These are phyloP conservation scores for Phytophthora crassamura DNA, from an alignment of 352 stramenopile genomes.

Conservation along the genomic window DNA sequence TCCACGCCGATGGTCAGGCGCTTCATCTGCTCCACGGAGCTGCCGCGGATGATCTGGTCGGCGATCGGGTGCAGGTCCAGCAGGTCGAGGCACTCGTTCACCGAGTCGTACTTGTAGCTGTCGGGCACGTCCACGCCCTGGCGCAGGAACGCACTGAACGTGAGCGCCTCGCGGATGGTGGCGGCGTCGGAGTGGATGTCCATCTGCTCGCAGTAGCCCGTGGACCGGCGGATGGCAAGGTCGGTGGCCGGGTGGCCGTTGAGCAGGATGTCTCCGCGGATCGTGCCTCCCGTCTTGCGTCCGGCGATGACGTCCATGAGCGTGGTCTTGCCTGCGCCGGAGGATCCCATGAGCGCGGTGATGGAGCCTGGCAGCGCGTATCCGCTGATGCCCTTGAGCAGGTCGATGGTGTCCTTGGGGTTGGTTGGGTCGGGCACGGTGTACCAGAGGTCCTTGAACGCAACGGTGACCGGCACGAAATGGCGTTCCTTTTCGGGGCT, in stretches of 20 bases:
- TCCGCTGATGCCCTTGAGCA: slow-evolving; percentile 67
- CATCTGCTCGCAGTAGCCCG: slow-evolving; percentile 79
- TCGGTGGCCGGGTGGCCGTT: slow-evolving; percentile 51
- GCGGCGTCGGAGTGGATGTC: slow-evolving; percentile 78
- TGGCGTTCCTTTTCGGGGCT: slow-evolving; percentile 6
- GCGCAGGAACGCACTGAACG: no score
- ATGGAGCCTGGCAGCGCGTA: slow-evolving; percentile 58
- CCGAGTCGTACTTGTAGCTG: no score
- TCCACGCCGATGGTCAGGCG: no score
- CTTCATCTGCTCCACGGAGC: no score
- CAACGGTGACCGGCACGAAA: slow-evolving; percentile 48
- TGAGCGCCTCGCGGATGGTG: slow-evolving; percentile 59
- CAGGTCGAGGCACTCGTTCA: no score
- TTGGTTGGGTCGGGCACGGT: slow-evolving; percentile 37
- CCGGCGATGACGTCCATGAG: slow-evolving; percentile 95
- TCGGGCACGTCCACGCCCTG: no score
- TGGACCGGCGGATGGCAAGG: slow-evolving; percentile 54
- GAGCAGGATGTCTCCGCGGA: slow-evolving; percentile 21
- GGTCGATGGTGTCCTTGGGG: slow-evolving; percentile 38
- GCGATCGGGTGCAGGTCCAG: no score
- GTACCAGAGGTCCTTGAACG: slow-evolving; percentile 60
- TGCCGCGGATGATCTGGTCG: no score
- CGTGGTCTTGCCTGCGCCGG: slow-evolving; percentile 92
- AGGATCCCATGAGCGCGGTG: slow-evolving; percentile 71
- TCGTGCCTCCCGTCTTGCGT: slow-evolving; percentile 90